These are phyloP conservation scores for Biscutella auriculata DNA, from an alignment of 441 rosid genomes.

Conservation along the genomic window DNA sequence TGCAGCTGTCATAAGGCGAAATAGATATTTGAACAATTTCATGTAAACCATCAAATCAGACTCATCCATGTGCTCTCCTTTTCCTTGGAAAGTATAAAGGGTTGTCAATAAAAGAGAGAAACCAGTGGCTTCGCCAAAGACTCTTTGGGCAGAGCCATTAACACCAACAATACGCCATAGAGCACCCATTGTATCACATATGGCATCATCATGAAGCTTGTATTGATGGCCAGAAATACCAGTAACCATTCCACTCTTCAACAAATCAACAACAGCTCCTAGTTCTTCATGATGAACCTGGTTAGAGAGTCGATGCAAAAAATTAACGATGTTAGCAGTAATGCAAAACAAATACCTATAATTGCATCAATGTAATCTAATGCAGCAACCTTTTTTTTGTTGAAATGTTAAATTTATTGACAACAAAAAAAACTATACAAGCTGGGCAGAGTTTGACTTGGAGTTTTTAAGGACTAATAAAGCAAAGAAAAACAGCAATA, in stretches of 20 bases:
- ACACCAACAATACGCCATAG: constrained; percentile 94
- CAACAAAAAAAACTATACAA: too few species aligned
- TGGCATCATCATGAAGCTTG: constrained; percentile 82
- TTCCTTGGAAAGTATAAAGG: constrained; percentile 79
- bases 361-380: not conserved
- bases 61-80: constrained; percentile 47
- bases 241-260: constrained; percentile 98
- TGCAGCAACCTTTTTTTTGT: not conserved
- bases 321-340: not conserved
- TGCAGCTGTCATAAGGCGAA: constrained; percentile 91
- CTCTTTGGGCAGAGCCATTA: constrained; percentile 77
- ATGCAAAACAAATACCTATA: not conserved
- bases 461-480: too few species aligned
- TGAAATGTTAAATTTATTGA: too few species aligned
- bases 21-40: constrained; percentile 75
- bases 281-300: constrained; percentile 95
- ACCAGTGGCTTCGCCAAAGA: constrained; percentile 97
- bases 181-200: constrained; percentile 96
- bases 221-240: constrained; percentile 85
- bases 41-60: constrained; percentile 41
- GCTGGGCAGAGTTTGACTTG: too few species aligned
- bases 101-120: constrained; percentile 94
- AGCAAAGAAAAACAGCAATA: too few species aligned
- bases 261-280: constrained; percentile 83
- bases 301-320: constrained; percentile 12